Evolutionary conservation across 768 basidiomycete species (phyloP).

Genomic region (Sporobolomyces phaffii): DNA sequence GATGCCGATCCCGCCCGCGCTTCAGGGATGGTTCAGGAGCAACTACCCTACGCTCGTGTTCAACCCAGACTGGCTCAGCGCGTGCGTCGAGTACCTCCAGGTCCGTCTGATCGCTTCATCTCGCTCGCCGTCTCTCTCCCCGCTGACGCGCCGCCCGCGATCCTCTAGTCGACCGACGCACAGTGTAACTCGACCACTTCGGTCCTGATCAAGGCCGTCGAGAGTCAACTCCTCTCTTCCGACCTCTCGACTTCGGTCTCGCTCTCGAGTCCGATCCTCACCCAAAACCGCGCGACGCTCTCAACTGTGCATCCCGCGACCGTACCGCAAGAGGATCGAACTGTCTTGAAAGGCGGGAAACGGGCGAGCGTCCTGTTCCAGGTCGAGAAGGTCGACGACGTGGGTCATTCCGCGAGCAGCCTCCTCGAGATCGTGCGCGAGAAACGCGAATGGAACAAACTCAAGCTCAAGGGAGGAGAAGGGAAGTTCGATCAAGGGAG

Average conservation of each 20-base stretch:
- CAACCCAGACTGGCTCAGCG: conserved; percentile 30
- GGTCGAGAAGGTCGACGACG: conserved; percentile 3
- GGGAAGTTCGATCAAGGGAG: not conserved
- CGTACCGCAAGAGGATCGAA: not conserved
- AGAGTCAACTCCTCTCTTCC: conserved; percentile 29
- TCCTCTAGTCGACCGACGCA: not conserved
- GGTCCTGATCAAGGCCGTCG: conserved; percentile 28
- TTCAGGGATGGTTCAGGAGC: conserved; percentile 14
- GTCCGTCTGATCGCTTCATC: not conserved
- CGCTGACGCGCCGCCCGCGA: not conserved
- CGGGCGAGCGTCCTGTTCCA: not conserved
- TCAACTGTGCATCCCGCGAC: not conserved
- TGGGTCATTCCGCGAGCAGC: not conserved
- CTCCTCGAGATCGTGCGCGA: conserved; percentile 1
- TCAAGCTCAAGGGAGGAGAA: not conserved
- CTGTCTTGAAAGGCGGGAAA: not conserved
- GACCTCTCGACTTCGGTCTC: conserved; percentile 33
- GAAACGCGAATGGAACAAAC: conserved; percentile 12
- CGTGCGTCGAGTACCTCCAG: conserved; percentile 26
- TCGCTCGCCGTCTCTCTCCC: not conserved
- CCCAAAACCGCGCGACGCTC: not conserved
- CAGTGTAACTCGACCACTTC: not conserved
- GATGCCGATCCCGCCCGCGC: not conserved
- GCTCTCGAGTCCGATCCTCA: not conserved
- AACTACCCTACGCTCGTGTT: conserved; percentile 20